phyloP scores from a whole-genome alignment of 345 rosid species.

The Mallotus nudiflorus region DNA sequence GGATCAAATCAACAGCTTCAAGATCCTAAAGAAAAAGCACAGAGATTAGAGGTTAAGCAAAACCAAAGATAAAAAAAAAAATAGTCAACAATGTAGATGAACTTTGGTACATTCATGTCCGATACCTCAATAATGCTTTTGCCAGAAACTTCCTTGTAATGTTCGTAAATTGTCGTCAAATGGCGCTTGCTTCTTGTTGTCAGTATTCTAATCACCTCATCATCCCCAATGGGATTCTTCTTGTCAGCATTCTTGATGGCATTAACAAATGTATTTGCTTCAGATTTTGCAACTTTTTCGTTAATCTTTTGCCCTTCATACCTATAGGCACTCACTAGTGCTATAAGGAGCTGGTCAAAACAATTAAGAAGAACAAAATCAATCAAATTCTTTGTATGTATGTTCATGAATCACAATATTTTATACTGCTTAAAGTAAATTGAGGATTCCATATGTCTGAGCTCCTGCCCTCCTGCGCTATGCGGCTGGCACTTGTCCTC shows the following conservation, averaged over 20 bases:
- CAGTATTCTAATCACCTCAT: slow-evolving; percentile 66
- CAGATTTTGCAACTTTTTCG: slow-evolving; percentile 58
- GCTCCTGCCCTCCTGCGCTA: no score
- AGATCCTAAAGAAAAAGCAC: slow-evolving; percentile 52
- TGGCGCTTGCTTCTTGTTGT: slow-evolving; percentile 82
- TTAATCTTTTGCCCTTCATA: slow-evolving; percentile 72
- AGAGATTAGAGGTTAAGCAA: background rate
- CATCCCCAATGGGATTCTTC: slow-evolving; percentile 46
- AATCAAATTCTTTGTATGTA: background rate
- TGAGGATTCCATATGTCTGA: no score
- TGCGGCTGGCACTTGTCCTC: slow-evolving; percentile 46
- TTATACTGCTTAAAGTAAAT: no score
- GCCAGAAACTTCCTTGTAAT: slow-evolving; percentile 52
- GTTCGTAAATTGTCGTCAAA: slow-evolving; percentile 48
- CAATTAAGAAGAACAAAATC: background rate
- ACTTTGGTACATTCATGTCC: background rate
- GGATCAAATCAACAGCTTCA: slow-evolving; percentile 30
- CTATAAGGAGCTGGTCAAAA: slow-evolving; percentile 66
- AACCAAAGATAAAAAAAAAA: background rate
- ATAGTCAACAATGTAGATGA: background rate
- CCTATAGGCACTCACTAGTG: slow-evolving; percentile 87
- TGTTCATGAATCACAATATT: no score
- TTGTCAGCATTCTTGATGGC: slow-evolving; percentile 42
- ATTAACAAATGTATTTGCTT: slow-evolving; percentile 50
- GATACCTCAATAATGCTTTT: slow-evolving; percentile 50